These are phyloP conservation scores for Fusarium sp. DNA, from an alignment of 2,329 filamentous ascomycete genomes.

Conservation along the genomic window DNA sequence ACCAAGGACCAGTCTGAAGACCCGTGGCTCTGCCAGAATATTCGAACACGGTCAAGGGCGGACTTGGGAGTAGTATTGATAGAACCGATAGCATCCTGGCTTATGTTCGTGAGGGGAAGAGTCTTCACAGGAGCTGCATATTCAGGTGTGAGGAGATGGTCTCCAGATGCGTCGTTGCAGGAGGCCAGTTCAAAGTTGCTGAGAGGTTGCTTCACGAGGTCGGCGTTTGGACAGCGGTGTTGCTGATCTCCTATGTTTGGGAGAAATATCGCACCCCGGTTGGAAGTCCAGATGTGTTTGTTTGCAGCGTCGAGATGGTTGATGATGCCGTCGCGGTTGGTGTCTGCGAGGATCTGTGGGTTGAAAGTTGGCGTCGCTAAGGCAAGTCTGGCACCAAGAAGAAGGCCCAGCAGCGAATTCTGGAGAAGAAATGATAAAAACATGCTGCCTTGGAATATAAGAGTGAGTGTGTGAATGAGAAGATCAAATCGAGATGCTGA, in stretches of 20 bases:
- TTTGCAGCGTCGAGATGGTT: neutral
- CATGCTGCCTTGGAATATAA: neutral
- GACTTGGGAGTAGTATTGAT: conserved; percentile 25
- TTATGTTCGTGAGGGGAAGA: conserved; percentile 6
- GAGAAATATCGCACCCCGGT: neutral
- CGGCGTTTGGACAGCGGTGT: neutral
- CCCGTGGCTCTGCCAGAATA: conserved; percentile 42
- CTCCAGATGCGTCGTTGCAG: conserved; percentile 53
- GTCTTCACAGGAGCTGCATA: conserved; percentile 44
- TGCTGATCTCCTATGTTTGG: neutral
- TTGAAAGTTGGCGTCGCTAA: neutral
- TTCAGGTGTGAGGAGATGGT: conserved; percentile 47
- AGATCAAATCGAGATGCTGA: neutral
- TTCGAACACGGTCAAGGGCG: conserved; percentile 40
- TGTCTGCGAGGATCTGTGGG: neutral
- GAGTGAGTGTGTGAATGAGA: neutral
- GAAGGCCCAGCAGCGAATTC: neutral
- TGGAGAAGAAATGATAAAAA: neutral
- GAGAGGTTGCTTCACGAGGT: neutral
- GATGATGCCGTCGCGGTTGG: neutral
- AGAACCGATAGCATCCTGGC: conserved; percentile 25
- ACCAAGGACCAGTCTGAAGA: conserved; percentile 44
- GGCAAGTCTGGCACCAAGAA: neutral
- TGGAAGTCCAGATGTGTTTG: neutral
- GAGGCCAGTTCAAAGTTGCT: conserved; percentile 41